Evolutionary conservation across 257 asterid genomes (phyloP).

Genomic region (Dorcoceras hygrometricum): DNA sequence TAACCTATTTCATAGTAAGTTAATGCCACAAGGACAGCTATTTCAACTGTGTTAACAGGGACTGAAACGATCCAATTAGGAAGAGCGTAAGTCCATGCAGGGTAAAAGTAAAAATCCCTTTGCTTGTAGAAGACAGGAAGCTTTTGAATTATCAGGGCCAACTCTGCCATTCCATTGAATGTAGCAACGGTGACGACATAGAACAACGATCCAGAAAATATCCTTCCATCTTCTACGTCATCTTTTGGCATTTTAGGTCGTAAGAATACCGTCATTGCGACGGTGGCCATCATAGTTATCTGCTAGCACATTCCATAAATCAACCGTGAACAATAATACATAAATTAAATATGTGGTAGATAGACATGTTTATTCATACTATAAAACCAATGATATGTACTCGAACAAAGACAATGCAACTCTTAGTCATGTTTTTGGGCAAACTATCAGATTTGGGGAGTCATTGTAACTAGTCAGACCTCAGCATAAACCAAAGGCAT

Average conservation of each 20-base stretch:
- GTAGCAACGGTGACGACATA: background rate
- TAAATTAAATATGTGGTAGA: background rate
- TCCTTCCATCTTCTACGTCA: background rate
- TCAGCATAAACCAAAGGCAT: too few species aligned
- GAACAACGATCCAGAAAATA: background rate
- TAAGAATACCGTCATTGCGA: background rate
- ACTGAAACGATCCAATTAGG: slow-evolving; percentile 16
- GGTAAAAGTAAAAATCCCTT: slow-evolving; percentile 27
- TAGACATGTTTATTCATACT: too few species aligned
- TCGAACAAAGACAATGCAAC: too few species aligned
- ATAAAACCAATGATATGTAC: too few species aligned
- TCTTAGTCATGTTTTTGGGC: too few species aligned
- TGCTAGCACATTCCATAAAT: background rate
- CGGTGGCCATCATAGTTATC: background rate
- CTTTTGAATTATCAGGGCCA: slow-evolving; percentile 20
- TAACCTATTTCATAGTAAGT: background rate
- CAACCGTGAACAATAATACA: background rate
- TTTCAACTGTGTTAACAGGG: slow-evolving; percentile 19
- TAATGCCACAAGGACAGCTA: background rate
- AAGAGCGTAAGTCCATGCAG: slow-evolving; percentile 25
- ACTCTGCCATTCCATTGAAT: slow-evolving; percentile 28
- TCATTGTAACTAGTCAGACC: too few species aligned
- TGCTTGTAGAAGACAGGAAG: slow-evolving; percentile 30
- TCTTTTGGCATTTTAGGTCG: background rate
- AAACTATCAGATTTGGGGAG: too few species aligned